Evolutionary conservation across 805 yeast species (phyloP).

Genomic region (Debaryomyces hansenii): DNA sequence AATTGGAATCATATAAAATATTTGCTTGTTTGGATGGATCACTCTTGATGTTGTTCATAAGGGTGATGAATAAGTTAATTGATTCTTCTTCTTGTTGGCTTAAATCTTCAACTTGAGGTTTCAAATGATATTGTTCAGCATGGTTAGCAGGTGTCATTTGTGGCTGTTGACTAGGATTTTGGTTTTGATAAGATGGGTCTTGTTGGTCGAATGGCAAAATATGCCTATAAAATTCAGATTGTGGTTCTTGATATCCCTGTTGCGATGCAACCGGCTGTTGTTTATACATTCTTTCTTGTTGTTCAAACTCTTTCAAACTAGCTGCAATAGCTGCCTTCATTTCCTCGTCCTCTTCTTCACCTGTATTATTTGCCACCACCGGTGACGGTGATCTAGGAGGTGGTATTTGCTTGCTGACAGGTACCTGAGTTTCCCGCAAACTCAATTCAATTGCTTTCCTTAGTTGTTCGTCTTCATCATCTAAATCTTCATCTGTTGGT

Average conservation of each 20-base stretch:
- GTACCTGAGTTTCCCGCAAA: conserved; percentile 50
- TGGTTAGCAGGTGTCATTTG: conserved; percentile 5
- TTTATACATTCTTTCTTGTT: conserved; percentile 19
- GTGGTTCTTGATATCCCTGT: conserved; percentile 11
- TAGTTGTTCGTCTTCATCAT: conserved; percentile 76
- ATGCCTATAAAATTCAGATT: conserved; percentile 28
- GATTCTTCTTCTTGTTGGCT: conserved; percentile 67
- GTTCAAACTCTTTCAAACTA: conserved; percentile 72
- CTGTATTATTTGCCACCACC: conserved; percentile 14
- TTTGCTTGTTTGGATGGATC: conserved; percentile 43
- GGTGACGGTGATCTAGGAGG: conserved; percentile 23
- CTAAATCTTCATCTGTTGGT: conserved; percentile 7
- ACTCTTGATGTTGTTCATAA: conserved; percentile 53
- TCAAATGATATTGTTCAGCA: neutral
- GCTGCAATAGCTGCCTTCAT: conserved; percentile 94
- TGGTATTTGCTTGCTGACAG: conserved; percentile 5
- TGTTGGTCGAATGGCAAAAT: conserved; percentile 20
- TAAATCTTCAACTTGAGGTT: conserved; percentile 32
- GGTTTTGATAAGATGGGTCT: conserved; percentile 6
- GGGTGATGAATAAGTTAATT: conserved; percentile 65
- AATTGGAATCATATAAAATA: conserved; percentile 46
- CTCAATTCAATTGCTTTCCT: conserved; percentile 78
- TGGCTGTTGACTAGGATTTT: conserved; percentile 5
- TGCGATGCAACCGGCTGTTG: conserved; percentile 12
- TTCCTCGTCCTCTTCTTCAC: conserved; percentile 75